Base-by-base conservation (phyloP, 768 basidiomycete genomes). In the Russula foetens region DNA sequence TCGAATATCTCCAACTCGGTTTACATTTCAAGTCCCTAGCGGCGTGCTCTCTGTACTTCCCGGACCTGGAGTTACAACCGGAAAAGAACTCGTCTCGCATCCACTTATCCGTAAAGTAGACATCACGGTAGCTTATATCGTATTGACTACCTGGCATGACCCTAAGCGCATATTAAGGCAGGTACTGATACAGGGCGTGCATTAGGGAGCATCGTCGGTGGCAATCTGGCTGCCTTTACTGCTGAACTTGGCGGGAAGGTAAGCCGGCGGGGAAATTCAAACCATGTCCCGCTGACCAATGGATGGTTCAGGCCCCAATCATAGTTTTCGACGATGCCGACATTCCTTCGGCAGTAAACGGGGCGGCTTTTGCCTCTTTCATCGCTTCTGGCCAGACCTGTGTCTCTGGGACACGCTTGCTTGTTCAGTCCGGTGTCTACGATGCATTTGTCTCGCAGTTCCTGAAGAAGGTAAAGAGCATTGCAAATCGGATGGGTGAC, bases 161-260 rank as follows among this genome's bases (percentile, higher is more conserved):
- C 49, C 3, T 54, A 43, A 48, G 56, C 23, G 39, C 23, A 33
- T 38, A 8, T 59, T 7, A 54, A 90, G 89, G 89, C 88, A 52
- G 88, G 91, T 12, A 92, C 89, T 2, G 75, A 76, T 63, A 89
- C 89, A 2, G 92, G 92, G 0, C 81, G 86, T n/a, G 75, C 76
- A 8, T 71, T 94, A 15, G 92, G 91, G 35, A 78, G 79, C 52
- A 78, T 86, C 15, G 90, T 86, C 5, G 91, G 92, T 35, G 71
- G 75, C 19, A 93, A 93, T 68, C 69, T 93, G 14, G 84, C 85
- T 2, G 71, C 81, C 5, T 92, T 80, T 69, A 92, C 90, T 1
- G 92, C 92, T 0, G 92, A 94, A 67, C 76, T 94, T 6, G 92
- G 92, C 21, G 92, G 92, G 31, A 92, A 93, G 79, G 90, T 84